phyloP scores from a whole-genome alignment of 2,329 filamentous ascomycete species.

The Tolypocladium ovalisporum region DNA sequence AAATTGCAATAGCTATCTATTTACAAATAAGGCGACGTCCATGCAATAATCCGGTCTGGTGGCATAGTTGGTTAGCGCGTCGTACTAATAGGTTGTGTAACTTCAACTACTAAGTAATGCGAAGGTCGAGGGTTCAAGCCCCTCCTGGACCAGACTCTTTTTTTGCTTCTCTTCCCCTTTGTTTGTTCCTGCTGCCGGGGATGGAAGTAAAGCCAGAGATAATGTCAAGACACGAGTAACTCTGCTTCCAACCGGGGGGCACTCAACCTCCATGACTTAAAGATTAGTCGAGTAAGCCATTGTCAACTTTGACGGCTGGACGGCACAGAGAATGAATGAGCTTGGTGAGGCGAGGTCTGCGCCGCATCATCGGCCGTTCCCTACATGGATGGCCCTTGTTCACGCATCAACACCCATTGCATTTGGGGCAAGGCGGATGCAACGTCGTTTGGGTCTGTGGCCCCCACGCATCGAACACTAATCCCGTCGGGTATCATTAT shows the following conservation, averaged over 20 bases:
- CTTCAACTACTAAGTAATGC: neutral
- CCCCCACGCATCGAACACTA: neutral
- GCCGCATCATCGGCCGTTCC: neutral
- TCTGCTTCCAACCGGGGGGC: too few species aligned
- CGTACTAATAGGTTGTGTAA: neutral
- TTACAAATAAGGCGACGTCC: neutral
- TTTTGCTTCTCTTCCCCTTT: neutral
- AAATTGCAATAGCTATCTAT: neutral
- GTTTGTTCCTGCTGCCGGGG: neutral
- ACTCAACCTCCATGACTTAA: neutral
- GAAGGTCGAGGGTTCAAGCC: conserved; percentile 1
- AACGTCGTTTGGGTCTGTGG: neutral
- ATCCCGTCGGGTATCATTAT: neutral
- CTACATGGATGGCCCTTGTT: neutral
- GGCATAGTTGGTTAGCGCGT: conserved; percentile 1
- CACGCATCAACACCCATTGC: neutral
- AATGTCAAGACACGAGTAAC: too few species aligned
- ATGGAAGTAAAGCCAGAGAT: neutral
- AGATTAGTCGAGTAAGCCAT: too few species aligned
- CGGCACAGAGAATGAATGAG: neutral
- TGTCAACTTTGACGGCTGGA: too few species aligned
- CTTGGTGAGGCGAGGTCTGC: neutral
- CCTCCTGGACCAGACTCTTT: neutral
- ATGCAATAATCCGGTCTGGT: neutral
- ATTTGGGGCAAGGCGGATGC: neutral